A percentile compares a stretch with the other conserved stretches of the same genome.
Evolutionary conservation across 2,329 filamentous ascomycete genomes (phyloP).

Genomic region (Westerdykella ornata): DNA sequence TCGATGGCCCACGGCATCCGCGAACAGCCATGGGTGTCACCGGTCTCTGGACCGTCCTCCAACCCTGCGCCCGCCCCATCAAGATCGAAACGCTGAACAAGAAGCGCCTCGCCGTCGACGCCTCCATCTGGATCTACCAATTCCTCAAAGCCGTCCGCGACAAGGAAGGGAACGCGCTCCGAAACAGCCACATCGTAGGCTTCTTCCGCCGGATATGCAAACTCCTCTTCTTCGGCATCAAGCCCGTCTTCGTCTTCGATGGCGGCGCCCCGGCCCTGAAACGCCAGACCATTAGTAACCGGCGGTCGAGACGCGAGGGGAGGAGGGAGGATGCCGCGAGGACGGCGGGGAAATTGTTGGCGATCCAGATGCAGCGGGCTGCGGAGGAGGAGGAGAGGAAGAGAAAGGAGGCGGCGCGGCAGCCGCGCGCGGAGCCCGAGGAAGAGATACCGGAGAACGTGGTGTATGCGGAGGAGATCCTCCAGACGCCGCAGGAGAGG

Average conservation of each 20-base stretch:
- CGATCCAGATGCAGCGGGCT: slow-evolving; percentile 85
- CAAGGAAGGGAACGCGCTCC: slow-evolving; percentile 93
- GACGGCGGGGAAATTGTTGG: slow-evolving; percentile 85
- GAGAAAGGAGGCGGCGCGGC: slow-evolving; percentile 45
- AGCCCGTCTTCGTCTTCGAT: slow-evolving; percentile 96
- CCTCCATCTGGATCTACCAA: slow-evolving; percentile 99
- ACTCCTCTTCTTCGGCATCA: slow-evolving; percentile 90
- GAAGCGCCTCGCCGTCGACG: slow-evolving; percentile 93
- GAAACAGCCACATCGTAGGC: slow-evolving; percentile 91
- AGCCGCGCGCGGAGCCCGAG: slow-evolving; percentile 43
- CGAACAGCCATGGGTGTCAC: slow-evolving; percentile 77
- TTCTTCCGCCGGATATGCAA: slow-evolving; percentile 99
- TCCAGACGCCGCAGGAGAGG: slow-evolving; percentile 72
- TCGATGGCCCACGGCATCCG: not conserved
- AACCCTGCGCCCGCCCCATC: slow-evolving; percentile 90
- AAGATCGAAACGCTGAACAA: slow-evolving; percentile 94
- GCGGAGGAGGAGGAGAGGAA: slow-evolving; percentile 78
- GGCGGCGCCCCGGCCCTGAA: slow-evolving; percentile 88
- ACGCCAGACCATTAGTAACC: slow-evolving; percentile 74
- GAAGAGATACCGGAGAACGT: slow-evolving; percentile 67
- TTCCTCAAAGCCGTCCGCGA: slow-evolving; percentile 98
- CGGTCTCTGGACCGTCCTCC: slow-evolving; percentile 91
- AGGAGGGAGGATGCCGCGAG: slow-evolving; percentile 84
- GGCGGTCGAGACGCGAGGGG: slow-evolving; percentile 77
- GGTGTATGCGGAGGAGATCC: slow-evolving; percentile 85